Evolutionary conservation across 257 asterid genomes (phyloP).

Genomic region (Fraxinus pennsylvanica): DNA sequence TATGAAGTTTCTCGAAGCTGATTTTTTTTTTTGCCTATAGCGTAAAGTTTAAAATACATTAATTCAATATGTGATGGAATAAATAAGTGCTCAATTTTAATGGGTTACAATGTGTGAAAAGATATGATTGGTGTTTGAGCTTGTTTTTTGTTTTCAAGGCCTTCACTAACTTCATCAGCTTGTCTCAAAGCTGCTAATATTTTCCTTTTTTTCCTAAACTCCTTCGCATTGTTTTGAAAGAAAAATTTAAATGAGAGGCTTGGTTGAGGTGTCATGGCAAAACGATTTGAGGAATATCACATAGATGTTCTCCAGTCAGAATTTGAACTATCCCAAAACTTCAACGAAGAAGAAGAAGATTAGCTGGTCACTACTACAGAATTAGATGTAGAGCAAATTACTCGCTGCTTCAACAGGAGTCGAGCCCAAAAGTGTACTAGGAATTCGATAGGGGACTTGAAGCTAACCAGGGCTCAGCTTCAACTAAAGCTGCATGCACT

Average conservation of each 20-base stretch:
- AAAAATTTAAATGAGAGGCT: neutral
- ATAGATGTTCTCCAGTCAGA: conserved; percentile 14
- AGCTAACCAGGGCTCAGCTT: conserved; percentile 8
- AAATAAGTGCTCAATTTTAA: no score
- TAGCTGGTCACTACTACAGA: conserved; percentile 21
- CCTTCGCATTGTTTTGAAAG: neutral
- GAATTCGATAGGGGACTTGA: conserved; percentile 7
- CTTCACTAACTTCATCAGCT: conserved; percentile 22
- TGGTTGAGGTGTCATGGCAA: conserved; percentile 4
- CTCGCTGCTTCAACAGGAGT: conserved; percentile 28
- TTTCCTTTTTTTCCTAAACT: neutral
- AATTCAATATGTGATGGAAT: no score
- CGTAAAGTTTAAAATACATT: no score
- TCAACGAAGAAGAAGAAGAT: conserved; percentile 20
- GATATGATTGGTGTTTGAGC: no score
- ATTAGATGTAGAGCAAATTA: conserved; percentile 34
- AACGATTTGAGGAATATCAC: conserved; percentile 23
- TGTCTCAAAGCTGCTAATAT: neutral
- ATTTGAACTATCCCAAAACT: conserved; percentile 10
- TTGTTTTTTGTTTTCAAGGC: neutral
- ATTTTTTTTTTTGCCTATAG: no score
- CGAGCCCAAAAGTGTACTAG: neutral
- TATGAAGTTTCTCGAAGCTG: no score
- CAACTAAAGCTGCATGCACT: conserved; percentile 17
- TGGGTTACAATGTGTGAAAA: no score